Conservation (phyloP, 306 rosid genomes). For the Ammopiptanthus mongolicus region DNA sequence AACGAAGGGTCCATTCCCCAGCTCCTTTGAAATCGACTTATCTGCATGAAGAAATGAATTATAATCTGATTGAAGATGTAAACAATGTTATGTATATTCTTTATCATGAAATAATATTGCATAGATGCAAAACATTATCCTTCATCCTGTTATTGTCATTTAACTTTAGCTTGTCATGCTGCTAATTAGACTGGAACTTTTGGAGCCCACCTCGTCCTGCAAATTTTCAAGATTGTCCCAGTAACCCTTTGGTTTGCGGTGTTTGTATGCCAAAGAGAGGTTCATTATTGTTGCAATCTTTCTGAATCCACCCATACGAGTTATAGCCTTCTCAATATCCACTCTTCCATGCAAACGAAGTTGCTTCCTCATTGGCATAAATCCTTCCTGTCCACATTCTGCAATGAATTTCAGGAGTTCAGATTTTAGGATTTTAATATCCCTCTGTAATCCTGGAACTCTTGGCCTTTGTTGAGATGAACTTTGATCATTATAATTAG, state of each 20-base stretch:
- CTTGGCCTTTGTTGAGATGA: constrained; percentile 50
- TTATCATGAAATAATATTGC: neutral
- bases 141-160: neutral
- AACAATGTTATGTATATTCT: neutral
- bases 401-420: constrained; percentile 69
- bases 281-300: constrained; percentile 73
- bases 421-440: constrained; percentile 63
- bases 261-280: constrained; percentile 80
- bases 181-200: neutral
- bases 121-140: neutral
- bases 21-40: constrained; percentile 68
- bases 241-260: constrained; percentile 89
- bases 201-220: constrained; percentile 54
- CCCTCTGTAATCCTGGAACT: constrained; percentile 85
- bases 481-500: constrained; percentile 26
- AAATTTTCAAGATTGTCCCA: constrained; percentile 79
- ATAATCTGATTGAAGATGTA: neutral
- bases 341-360: constrained; percentile 76
- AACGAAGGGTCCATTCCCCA: constrained; percentile 93
- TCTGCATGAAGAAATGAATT: constrained; percentile 43
- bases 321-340: constrained; percentile 85
- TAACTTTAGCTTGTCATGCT: neutral
- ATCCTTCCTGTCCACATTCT: constrained; percentile 88
- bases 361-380: constrained; percentile 96
- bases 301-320: constrained; percentile 89